phyloP scores from a whole-genome alignment of 2,329 filamentous ascomycete species.

The Orbilia javanica region DNA sequence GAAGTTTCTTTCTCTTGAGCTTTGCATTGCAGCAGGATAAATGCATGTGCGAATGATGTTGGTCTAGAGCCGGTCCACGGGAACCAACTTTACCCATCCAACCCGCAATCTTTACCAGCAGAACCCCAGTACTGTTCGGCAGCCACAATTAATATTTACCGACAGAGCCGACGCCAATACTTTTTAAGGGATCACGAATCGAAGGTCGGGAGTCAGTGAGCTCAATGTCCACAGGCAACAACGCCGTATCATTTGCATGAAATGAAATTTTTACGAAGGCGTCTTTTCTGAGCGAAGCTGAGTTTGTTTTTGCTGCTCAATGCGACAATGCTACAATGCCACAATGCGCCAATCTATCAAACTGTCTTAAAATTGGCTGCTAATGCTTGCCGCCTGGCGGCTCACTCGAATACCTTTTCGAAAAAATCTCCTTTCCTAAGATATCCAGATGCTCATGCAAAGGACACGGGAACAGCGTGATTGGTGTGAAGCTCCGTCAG shows the following conservation, averaged over 20 bases:
- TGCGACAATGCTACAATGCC: constrained; percentile 2
- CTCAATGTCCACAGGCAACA: constrained; percentile 4
- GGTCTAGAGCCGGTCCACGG: constrained; percentile 21
- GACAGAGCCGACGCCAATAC: constrained; percentile 33
- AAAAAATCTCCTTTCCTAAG: background rate
- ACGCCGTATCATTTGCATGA: background rate
- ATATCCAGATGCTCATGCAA: constrained; percentile 14
- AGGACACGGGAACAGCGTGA: constrained; percentile 14
- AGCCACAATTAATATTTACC: constrained; percentile 51
- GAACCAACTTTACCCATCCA: constrained; percentile 33
- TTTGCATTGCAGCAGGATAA: constrained; percentile 23
- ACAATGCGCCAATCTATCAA: background rate
- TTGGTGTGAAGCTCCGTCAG: constrained; percentile 40
- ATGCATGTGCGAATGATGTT: constrained; percentile 24
- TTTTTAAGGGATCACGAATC: background rate
- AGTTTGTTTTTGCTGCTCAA: background rate
- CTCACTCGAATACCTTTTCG: background rate
- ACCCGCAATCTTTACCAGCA: constrained; percentile 39
- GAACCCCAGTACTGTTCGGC: constrained; percentile 31
- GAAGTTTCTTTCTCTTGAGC: background rate
- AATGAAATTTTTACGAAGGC: background rate
- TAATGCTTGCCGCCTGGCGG: constrained; percentile 21
- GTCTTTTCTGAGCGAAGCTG: constrained; percentile 4
- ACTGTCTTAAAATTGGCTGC: constrained; percentile 1
- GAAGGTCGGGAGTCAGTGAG: background rate